These are phyloP conservation scores for Collybiopsis luxurians DNA, from an alignment of 768 basidiomycete genomes.

Conservation along the genomic window DNA sequence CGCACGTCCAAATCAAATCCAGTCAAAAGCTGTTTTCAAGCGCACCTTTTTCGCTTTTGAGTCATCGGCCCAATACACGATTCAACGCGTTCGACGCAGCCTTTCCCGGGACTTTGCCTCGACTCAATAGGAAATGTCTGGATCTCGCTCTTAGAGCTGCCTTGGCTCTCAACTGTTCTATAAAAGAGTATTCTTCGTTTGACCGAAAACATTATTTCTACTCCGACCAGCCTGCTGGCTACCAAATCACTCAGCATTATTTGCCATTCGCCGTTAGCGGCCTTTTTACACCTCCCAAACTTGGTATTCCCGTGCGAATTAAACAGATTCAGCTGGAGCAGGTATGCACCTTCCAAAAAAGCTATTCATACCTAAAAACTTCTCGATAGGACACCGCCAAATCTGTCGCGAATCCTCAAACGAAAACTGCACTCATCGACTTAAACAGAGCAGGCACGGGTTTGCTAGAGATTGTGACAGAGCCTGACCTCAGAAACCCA, in stretches of 20 bases:
- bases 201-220: slow-evolving; percentile 99
- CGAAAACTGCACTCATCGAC: slow-evolving; percentile 64
- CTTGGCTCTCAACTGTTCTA: slow-evolving; percentile 62
- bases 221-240: slow-evolving; percentile 88
- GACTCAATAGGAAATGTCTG: slow-evolving; percentile 66
- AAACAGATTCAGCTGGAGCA: slow-evolving; percentile 96
- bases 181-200: slow-evolving; percentile 76
- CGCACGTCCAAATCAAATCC: slow-evolving; percentile 92
- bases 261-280: slow-evolving; percentile 69
- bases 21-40: slow-evolving; percentile 86
- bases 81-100: slow-evolving; percentile 84
- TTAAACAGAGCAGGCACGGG: slow-evolving; percentile 88
- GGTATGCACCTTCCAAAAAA: slow-evolving; percentile 38
- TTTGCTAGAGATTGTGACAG: slow-evolving; percentile 94
- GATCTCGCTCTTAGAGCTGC: slow-evolving; percentile 81
- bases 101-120: slow-evolving; percentile 89
- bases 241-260: slow-evolving; percentile 97
- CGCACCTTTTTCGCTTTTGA: slow-evolving; percentile 32
- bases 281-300: slow-evolving; percentile 41
- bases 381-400: slow-evolving; percentile 85
- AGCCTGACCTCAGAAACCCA: slow-evolving; percentile 89
- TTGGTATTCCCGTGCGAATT: slow-evolving; percentile 61
- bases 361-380: slow-evolving; percentile 2
- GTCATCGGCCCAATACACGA: slow-evolving; percentile 65
- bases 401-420: slow-evolving; percentile 58